Evolutionary conservation across 2,329 filamentous ascomycete genomes (phyloP), one percentile per base, ranked within the genome.

Genomic region (Anthostomella pinea): DNA sequence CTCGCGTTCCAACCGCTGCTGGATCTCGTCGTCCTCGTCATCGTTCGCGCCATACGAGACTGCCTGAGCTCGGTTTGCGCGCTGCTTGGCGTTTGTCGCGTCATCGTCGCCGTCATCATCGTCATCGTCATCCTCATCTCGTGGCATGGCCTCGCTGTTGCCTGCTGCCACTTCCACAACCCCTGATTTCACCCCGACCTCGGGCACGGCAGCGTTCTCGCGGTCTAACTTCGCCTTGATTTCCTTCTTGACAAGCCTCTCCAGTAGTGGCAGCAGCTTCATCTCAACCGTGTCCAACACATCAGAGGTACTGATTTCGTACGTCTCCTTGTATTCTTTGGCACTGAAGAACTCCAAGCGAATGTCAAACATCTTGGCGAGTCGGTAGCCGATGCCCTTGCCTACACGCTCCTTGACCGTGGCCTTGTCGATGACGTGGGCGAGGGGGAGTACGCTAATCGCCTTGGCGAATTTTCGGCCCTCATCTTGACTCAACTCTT

Each of bases 1-100:
- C 33, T 82, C 79, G 20, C 69, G 70, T 38, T 78, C 75, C 54
- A 83, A 75, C 39, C 76, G 73, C 34, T 70, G 69, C 52, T 84
- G 81, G 36, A 94, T 80, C 22, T 76, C 81, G 49, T 87, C 78
- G 56, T 97, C 93, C 4, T 91, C 91, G 5, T 95, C 90, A 57
- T 97, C 93, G 30, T 95, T 94, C 21, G 83, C 87, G 24, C 88
- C 91, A 51, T 96, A 97, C 10, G 88, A 93, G 3, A 91, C 82
- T 19, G 84, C 86, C 63, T 95, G 86, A 34, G 76, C 72, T 25
- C 86, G 82, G 59, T 95, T 93, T 29, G 81, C 79, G 52, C 77
- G 79, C 55, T 81, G 75, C 66, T 88, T 94, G 51, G 79, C 79
- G 45, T 75, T 79, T 4, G 81, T 90, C 32, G 78, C 87, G 57